Evolutionary conservation across 1,284 basidiomycete genomes (phyloP), one percentile per base, ranked within the genome.

Genomic region (Irpex lacteus): DNA sequence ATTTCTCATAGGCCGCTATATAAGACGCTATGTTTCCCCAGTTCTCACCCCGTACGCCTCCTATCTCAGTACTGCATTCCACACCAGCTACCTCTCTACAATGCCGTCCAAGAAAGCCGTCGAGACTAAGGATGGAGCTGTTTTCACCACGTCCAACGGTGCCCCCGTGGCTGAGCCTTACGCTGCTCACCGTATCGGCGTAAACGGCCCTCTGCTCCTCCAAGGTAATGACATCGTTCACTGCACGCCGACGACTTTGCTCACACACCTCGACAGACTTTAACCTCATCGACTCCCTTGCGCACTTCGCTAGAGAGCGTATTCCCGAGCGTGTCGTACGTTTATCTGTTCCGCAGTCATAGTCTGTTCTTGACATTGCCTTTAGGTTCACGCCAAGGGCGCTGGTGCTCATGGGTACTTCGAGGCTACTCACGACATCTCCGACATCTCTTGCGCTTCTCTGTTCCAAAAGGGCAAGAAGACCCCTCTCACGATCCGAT

Each of bases 361-460:
- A 19, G 18, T 52, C 11, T 50, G 21, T 32, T 50, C 18, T 38
- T 59, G 65, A 55, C 63, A 9, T 49, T 52, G 68, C 40, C n/a
- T 18, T 18, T 47, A 63, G 61, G 89, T 94, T 63, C 93, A 94
- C 73, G 92, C 92, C 65, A 94, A 92, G 76, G 94, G 89, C 66
- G 89, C 90, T 62, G 96, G 94, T 68, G 96, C 95, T 34, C 94
- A 97, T 73, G 96, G 96, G n/a, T 87, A 88, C 80, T 97, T 95
- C 75, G 89, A 95, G 78, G 85, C 90, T 71, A 96, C 94, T 44
- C 86, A 95, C 67, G 88, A 91, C 71, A 83, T 95, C 72, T 85
- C 86, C 66, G 92, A 97, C 75, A 81, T 98, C 67, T 91, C 89
- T 61, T 87, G 85, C 66, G 89, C 92, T 69, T 76, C 83, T 59